These are phyloP conservation scores for Ganoderma multipileum DNA, from an alignment of 1,284 basidiomycete genomes.

Conservation along the genomic window DNA sequence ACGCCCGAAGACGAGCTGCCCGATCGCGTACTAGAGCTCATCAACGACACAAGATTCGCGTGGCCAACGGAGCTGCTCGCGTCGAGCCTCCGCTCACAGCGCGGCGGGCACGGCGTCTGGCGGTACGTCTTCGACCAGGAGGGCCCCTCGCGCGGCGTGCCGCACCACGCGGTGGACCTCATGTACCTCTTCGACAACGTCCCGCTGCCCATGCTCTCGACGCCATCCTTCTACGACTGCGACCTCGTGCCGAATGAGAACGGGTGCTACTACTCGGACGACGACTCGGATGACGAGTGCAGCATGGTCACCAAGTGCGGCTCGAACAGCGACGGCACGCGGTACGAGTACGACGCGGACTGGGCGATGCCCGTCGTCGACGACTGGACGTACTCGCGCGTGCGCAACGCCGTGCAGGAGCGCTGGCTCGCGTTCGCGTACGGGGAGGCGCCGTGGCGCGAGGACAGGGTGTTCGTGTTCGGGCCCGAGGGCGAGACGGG, in stretches of 20 bases:
- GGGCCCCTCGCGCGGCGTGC: constrained; percentile 62
- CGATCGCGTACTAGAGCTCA: constrained; percentile 69
- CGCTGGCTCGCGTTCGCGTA: constrained; percentile 78
- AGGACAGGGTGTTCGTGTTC: constrained; percentile 75
- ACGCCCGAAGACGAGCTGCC: constrained; percentile 67
- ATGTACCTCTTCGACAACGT: constrained; percentile 80
- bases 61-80: constrained; percentile 76
- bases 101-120: constrained; percentile 66
- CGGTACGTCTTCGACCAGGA: constrained; percentile 84
- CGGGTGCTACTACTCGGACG: constrained; percentile 37
- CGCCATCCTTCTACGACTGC: constrained; percentile 26
- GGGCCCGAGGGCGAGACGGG: constrained; percentile 75
- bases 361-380: constrained; percentile 52
- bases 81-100: constrained; percentile 46
- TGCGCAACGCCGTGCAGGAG: constrained; percentile 72
- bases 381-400: constrained; percentile 65
- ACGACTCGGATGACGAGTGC: constrained; percentile 13
- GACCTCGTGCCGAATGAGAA: constrained; percentile 32
- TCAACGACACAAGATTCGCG: constrained; percentile 74
- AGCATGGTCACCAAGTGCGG: not conserved
- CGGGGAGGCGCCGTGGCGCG: constrained; percentile 72
- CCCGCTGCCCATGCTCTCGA: constrained; percentile 43
- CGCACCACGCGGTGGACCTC: constrained; percentile 74
- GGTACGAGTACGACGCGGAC: constrained; percentile 36
- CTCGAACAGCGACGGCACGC: constrained; percentile 26